Conservation (phyloP, 331 rosid genomes). For the Malus hybrid region DNA sequence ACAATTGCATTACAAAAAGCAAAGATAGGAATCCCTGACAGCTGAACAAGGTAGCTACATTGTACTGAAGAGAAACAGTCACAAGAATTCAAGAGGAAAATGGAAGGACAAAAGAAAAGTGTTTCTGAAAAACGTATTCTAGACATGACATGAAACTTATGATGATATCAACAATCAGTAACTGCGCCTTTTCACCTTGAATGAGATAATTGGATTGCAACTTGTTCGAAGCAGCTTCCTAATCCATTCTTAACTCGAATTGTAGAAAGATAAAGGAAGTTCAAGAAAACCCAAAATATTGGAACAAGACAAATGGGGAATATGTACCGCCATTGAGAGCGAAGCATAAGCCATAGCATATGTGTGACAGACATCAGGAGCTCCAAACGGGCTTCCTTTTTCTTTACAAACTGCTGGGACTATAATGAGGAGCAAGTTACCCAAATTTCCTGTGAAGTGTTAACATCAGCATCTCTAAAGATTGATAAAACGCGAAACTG, state of each 20-base stretch:
- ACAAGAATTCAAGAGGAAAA: neutral
- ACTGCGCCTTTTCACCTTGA: neutral
- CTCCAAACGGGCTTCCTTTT: constrained; percentile 86
- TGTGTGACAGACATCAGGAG: constrained; percentile 45
- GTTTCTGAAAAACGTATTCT: neutral
- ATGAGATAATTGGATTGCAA: neutral
- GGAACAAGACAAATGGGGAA: neutral
- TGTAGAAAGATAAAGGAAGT: neutral
- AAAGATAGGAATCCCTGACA: neutral
- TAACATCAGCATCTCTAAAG: neutral
- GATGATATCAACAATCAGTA: too few relatives aligned
- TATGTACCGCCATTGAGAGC: constrained; percentile 76
- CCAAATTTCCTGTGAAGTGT: constrained; percentile 63
- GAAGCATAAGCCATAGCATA: constrained; percentile 81
- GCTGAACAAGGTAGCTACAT: neutral
- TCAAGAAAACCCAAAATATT: neutral
- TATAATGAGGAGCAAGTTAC: constrained; percentile 69
- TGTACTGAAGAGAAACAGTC: neutral
- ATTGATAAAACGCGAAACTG: neutral
- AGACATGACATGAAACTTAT: neutral
- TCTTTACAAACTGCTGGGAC: constrained; percentile 78
- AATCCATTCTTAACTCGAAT: neutral
- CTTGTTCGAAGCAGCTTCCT: neutral
- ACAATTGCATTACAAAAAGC: neutral
- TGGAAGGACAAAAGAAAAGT: neutral